Evolutionary conservation across 495 filamentous ascomycete genomes (phyloP), one percentile per base, ranked within the genome.

Genomic region (Pyrenula aspistea): DNA sequence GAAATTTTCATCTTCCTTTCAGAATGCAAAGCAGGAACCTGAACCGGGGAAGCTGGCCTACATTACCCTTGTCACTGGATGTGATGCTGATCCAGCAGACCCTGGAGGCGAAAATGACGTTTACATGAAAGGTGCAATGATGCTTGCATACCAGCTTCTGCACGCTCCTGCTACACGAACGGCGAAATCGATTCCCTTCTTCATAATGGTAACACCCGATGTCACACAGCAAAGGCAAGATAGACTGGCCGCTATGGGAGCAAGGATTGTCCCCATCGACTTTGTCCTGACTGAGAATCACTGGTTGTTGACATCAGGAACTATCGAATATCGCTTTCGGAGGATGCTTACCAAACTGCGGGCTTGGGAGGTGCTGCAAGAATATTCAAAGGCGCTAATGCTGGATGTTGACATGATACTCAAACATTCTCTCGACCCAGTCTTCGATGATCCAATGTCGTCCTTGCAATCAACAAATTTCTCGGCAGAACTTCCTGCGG

Each of bases 141-240:
- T 73, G 12, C 62, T 77, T 15, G 64, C 67, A 48, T 76, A 75
- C 61, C 74, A 77, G 60, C 65, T 79, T 25, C 62, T 76, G 2
- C 73, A 77, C 55, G 67, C 65, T 55, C 61, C 65, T 2, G 57
- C 61, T n/a, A 70, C 71, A 10, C 62, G 64, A 51, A 67, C 59
- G 8, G 59, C 59, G 12, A 31, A 25, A 10, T 49, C 53, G 22
- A 63, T 69, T 51, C 64, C 67, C 2, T 68, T 73, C 54, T 36
- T 75, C 23, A 63, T 76, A 12, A 56, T 72, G 12, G 67, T 68
- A 12, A 65, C 65, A 12, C 24, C 55, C 0, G 57, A 61, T 20
- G 60, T 74, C 0, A 12, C 61, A 2, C 25, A 61, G n/a, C 24
- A 47, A 1, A 62, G 72, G 53, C 57, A 59, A 22, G 51, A 61